Evolutionary conservation across 345 rosid species (phyloP), one percentile per base, ranked within the genome.

Genomic region (Pelargonium nanum): DNA sequence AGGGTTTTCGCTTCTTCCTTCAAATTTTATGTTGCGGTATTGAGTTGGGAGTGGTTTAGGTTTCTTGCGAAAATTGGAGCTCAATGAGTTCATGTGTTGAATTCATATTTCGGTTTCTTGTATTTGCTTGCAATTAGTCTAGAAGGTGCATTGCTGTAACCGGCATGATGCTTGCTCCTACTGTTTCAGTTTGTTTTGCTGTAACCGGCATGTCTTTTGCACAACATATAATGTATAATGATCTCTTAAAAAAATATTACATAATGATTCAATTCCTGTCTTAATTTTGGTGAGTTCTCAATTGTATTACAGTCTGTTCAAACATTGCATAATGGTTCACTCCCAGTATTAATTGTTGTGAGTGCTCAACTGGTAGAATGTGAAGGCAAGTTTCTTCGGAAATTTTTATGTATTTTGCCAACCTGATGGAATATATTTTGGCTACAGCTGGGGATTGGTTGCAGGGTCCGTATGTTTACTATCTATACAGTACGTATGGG

Each of bases 401-500:
- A n/a, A 17, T 12, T 9, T 4, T 19, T 20, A 48, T 9, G 25
- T 24, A 45, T 25, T 56, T 54, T 63, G 22, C 58, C 76, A 73
- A 65, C 77, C 44, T 19, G 53, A 24, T 56, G 61, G 22, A 25
- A 34, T 23, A 65, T 56, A 66, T 52, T 70, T 66, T 70, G 81
- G 72, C 62, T 40, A 55, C 74, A 91, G 96, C 96, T 68, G 98
- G 98, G 64, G 98, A 91, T 64, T 91, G 98, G 98, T 80, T 86
- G 79, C 98, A 91, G 76, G 98, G 98, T 67, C 98, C 98, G 54
- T 91, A 91, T 74, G 98, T 91, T 9, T 91, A 91, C 78, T 91
- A 75, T 76, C 87, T 91, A n/a, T 91, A 88, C 77, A 80, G 83
- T 62, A 74, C 75, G n/a, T 91, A 91, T 68, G 96, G 96, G 32